These are phyloP conservation scores for Candida palmyrensis DNA, from an alignment of 805 yeast species.

Conservation along the genomic window DNA sequence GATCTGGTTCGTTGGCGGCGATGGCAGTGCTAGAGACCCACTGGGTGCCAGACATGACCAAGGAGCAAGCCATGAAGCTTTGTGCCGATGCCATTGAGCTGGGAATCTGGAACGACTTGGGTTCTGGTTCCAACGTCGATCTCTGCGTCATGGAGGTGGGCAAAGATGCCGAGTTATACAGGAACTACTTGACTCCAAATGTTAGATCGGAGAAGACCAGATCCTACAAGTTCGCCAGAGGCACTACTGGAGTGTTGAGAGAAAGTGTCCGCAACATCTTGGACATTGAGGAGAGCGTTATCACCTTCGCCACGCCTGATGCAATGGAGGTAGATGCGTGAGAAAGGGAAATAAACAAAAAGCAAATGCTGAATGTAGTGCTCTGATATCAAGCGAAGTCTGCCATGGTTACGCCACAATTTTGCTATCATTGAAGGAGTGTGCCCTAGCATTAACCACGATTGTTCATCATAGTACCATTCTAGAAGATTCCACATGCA, in stretches of 20 bases:
- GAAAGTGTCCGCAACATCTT: constrained; percentile 61
- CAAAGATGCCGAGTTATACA: constrained; percentile 74
- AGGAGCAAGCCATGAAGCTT: constrained; percentile 85
- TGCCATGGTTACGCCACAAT: too few species aligned
- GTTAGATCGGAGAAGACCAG: constrained; percentile 76
- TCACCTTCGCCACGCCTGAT: constrained; percentile 30
- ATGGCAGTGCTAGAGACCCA: constrained; percentile 93
- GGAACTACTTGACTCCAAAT: constrained; percentile 91
- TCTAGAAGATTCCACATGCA: background rate
- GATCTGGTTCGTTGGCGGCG: constrained; percentile 97
- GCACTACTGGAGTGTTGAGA: constrained; percentile 85
- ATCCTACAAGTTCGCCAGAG: constrained; percentile 82
- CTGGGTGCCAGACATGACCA: constrained; percentile 75
- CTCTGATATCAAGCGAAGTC: background rate
- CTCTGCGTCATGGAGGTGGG: constrained; percentile 95
- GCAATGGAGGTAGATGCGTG: constrained; percentile 43
- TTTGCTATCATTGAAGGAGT: background rate
- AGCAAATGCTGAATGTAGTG: too few species aligned
- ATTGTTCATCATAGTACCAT: too few species aligned
- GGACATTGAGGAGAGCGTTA: constrained; percentile 62
- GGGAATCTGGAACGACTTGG: constrained; percentile 98
- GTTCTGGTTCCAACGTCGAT: constrained; percentile 98
- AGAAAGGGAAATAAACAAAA: constrained; percentile 1
- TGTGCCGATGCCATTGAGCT: constrained; percentile 93
- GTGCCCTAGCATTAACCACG: too few species aligned